These are phyloP conservation scores for Fusarium aywerte DNA, from an alignment of 2,329 filamentous ascomycete species.

Conservation along the genomic window DNA sequence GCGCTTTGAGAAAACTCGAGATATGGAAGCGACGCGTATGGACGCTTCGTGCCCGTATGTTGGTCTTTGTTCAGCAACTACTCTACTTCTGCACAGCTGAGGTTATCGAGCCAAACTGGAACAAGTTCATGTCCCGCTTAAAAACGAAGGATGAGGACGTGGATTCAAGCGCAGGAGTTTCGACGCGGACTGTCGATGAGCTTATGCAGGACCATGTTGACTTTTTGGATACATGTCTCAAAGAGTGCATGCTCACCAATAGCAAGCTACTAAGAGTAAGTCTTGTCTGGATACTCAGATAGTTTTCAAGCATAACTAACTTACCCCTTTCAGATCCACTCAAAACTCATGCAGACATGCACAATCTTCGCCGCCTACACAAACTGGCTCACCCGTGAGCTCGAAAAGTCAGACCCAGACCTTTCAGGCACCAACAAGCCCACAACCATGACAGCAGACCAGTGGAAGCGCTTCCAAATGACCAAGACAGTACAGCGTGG, in stretches of 20 bases:
- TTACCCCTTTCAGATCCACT: conserved; percentile 77
- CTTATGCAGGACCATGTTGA: conserved; percentile 99
- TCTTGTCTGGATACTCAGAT: conserved; percentile 11
- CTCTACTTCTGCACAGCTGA: conserved; percentile 97
- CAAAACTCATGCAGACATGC: conserved; percentile 96
- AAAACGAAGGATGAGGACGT: conserved; percentile 65
- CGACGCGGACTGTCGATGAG: conserved; percentile 86
- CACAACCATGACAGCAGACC: conserved; percentile 67
- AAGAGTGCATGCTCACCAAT: conserved; percentile 99
- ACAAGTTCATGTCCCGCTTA: conserved; percentile 88
- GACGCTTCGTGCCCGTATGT: conserved; percentile 92
- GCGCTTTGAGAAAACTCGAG: conserved; percentile 78
- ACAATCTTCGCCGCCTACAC: conserved; percentile 94
- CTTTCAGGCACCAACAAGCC: conserved; percentile 71
- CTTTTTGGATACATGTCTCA: conserved; percentile 96
- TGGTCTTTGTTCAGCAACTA: conserved; percentile 96
- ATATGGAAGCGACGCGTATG: conserved; percentile 93
- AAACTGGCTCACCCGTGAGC: conserved; percentile 83
- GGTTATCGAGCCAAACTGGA: conserved; percentile 98
- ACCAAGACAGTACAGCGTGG: conserved; percentile 56
- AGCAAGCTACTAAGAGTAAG: conserved; percentile 89
- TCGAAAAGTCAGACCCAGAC: conserved; percentile 85
- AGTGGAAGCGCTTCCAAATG: conserved; percentile 69
- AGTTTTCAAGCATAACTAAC: conserved; percentile 23
- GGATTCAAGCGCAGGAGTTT: conserved; percentile 46